Base-by-base conservation (phyloP, 805 yeast species). In the Clavispora phyllophila region DNA sequence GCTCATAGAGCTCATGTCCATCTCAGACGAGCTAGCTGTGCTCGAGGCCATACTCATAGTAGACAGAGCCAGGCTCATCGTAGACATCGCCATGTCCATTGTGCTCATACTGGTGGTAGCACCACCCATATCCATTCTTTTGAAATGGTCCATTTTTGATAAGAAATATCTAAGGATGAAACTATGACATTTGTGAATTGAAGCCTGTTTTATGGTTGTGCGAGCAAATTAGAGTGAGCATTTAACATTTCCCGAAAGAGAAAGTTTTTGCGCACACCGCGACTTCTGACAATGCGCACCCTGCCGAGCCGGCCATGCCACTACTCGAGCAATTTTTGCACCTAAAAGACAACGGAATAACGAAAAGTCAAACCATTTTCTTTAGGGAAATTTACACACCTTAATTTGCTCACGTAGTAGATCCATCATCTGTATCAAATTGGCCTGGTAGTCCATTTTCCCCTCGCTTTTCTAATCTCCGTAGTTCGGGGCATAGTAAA, bases 21-120 rank as follows among this genome's bases (percentile, higher is more conserved):
- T 53, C 36, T 40, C 50, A 50, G 44, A 42, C 18, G 31, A 36
- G 20, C 42, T 25, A 4, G 25, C 26, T 45, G 49, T 45, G 47
- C 23, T 22, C 22, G 42, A 32, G 3, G 40, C 22, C 40, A 43
- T 38, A 19, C n/a, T 40, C 44, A 39, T 41, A 13, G 43, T 20
- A 9, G 46, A 27, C 29, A 46, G 43, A 3, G 48, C 41, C 33
- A 29, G 3, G 23, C n/a, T 40, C 44, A 39, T 41, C 13, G 43
- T 20, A 9, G 43, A 42, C 51, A 46, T 42, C 2, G 48, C 39
- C 53, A 46, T 48, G 14, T 27, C 48, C 48, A 36, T 36, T 7
- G 27, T 4, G 17, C 47, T 40, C 8, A 36, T 31, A n/a, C n/a
- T n/a, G n/a, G n/a, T n/a, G n/a, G n/a, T n/a, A 5, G 44, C 41